Evolutionary conservation across 495 filamentous ascomycete species (phyloP), one percentile per base, ranked within the genome.

Genomic region (Tuber umbilicatum): DNA sequence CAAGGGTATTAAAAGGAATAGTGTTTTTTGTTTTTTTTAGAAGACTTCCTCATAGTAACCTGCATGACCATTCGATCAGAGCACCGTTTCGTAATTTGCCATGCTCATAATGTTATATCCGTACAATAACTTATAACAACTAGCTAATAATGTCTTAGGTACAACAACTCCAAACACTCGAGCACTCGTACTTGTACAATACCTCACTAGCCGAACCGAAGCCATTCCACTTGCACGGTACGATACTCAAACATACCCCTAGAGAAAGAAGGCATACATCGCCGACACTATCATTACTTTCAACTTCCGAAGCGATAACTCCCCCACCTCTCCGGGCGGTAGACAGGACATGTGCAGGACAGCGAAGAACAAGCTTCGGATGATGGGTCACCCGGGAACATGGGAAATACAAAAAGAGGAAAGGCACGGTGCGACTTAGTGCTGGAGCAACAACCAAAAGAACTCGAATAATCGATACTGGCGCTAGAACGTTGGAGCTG

Each of bases 321-420:
- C 50, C 55, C 27, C 55, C 27, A 31, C 55, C 17, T 0, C 35
- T 27, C 27, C n/a, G 19, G 19, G 45, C 45, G 21, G 21, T 21
- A 50, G 45, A 5, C 6, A 31, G 55, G 55, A 64, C n/a, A 64
- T 64, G 35, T 64, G 27, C 14, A 64, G n/a, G 27, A 50, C 27
- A 35, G 55, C 9, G 55, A 41, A 41, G 31, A 35, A 37, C 43
- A 68, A 73, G 42, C 75, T 72, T 71, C 72, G 72, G 72, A 74
- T 67, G 72, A 68, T 47, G 50, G 50, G 35, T 14, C 50, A 40
- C 27, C 68, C 70, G 68, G 72, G 74, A 77, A 75, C 69, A 69
- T 70, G 72, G 68, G 76, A 70, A 77, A 70, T 42, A 74, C 27
- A 70, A 19, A 17, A 64, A 35, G 14, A 64, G 55, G 55, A 64